Base-by-base conservation (phyloP, 345 rosid genomes). In the Eucalyptus marginata region DNA sequence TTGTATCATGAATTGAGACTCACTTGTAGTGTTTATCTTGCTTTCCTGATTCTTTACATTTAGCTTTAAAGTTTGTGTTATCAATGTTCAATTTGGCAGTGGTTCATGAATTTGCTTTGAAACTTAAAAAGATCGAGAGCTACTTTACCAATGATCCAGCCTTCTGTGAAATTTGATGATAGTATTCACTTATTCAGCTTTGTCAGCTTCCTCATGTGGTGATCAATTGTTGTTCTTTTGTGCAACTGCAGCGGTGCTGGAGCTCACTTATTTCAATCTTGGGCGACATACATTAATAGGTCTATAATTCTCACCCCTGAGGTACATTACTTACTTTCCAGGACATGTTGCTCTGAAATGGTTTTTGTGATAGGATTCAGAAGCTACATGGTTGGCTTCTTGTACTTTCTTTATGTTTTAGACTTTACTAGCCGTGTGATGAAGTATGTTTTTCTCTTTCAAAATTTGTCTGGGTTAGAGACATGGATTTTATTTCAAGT, bases 261-360 rank as follows among this genome's bases (percentile, higher is more conserved):
- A 87, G 94, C 94, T 88, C 92, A 91, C 88, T 93, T 92, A 54
- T 94, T 94, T 87, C 89, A 91, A 86, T 91, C 93, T 2, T 92
- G 94, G 93, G 86, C 93, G 5, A 90, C 88, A 15, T 93, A 90
- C 87, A 91, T 93, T 52, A 91, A 92, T 71, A 91, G 93, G 36
- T 92, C 93, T 33, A 87, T 93, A 56, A 90, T 91, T 88, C 94
- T 93, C 87, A 91, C 92, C 43, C 94, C 94, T 33, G 94, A 92
- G 94, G 93, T 93, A 88, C 50, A 47, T 66, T 59, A 36, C 64
- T 29, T 87, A 76, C 31, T 46, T n/a, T 36, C 83, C 47, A 76
- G 83, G 83, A 20, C 22, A 76, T 36, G 83, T 76, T 76, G 14
- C 83, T 76, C 47, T 76, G 1, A 0, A 76, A 76, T 36, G 27